These are phyloP conservation scores for Rhizophlyctis rosea DNA, from an alignment of 192 early-diverging fungal genomes.

Conservation along the genomic window DNA sequence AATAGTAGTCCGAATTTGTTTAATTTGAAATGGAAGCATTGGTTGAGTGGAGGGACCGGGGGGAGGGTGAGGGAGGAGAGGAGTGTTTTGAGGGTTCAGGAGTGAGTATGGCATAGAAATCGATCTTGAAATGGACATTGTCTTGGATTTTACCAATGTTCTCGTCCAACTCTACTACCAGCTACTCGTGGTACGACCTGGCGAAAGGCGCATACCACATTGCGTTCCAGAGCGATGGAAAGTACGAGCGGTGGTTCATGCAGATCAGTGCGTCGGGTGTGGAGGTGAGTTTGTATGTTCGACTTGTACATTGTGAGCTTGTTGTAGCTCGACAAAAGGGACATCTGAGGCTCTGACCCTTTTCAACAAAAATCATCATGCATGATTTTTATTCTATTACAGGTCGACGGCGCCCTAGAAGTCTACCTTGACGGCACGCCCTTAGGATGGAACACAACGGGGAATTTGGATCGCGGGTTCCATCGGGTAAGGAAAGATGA, in stretches of 20 bases:
- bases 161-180: conserved; percentile 3
- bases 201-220: conserved; percentile 52
- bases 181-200: conserved; percentile 56
- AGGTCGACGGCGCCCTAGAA: conserved; percentile 27
- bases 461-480: conserved; percentile 51
- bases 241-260: conserved; percentile 49
- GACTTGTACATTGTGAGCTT: background rate
- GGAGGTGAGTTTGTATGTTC: conserved; percentile 26
- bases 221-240: conserved; percentile 48
- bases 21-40: conserved; percentile 55
- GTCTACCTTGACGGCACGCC: conserved; percentile 49
- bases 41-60: conserved; percentile 49
- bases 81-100: conserved; percentile 42
- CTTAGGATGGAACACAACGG: conserved; percentile 47
- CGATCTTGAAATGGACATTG: background rate
- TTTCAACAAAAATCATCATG: too few relatives aligned
- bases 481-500: conserved; percentile 11
- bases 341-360: too few relatives aligned
- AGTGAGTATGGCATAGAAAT: conserved; percentile 29
- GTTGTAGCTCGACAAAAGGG: background rate
- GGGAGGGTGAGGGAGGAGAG: conserved; percentile 35
- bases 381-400: too few relatives aligned
- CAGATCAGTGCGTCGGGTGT: conserved; percentile 58
- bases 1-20: conserved; percentile 46
- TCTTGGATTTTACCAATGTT: too few relatives aligned